Percentiles rank a stretch among this genome's conserved stretches.
phyloP scores from a whole-genome alignment of 306 rosid species.

The Dalbergia oliveri region DNA sequence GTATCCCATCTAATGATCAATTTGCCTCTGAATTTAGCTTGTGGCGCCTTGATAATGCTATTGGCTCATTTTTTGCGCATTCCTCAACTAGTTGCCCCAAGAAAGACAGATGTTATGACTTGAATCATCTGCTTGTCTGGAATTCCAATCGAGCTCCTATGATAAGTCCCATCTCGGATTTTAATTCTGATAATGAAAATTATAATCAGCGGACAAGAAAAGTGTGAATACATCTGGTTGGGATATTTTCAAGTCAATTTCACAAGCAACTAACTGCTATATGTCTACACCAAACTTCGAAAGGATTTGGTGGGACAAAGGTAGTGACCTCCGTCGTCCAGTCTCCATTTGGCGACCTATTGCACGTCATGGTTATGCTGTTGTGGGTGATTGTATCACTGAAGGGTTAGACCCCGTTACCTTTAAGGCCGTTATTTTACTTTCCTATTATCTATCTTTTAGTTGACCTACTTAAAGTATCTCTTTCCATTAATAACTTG shows the following conservation, averaged over 20 bases:
- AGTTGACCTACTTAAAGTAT: constrained; percentile 18
- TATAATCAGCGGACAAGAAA: constrained; percentile 62
- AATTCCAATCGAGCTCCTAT: constrained; percentile 64
- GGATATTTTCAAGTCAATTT: constrained; percentile 82
- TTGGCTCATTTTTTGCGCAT: constrained; percentile 89
- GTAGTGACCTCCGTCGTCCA: constrained; percentile 78
- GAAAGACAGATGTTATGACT: constrained; percentile 61
- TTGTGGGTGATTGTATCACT: constrained; percentile 91
- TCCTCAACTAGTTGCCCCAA: constrained; percentile 69
- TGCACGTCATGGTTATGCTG: constrained; percentile 77
- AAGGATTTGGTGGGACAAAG: constrained; percentile 99
- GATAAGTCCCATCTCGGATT: constrained; percentile 57
- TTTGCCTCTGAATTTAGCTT: constrained; percentile 79
- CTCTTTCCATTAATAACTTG: constrained; percentile 38
- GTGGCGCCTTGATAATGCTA: constrained; percentile 91
- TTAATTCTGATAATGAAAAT: constrained; percentile 53
- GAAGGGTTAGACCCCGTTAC: constrained; percentile 81
- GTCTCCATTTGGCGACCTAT: constrained; percentile 97
- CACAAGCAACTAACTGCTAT: constrained; percentile 75
- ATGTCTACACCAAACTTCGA: constrained; percentile 92
- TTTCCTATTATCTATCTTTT: constrained; percentile 19
- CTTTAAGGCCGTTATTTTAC: constrained; percentile 19
- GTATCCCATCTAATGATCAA: constrained; percentile 59
- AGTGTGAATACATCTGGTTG: constrained; percentile 76
- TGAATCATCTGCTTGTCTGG: constrained; percentile 90